Evolutionary conservation across 305 asterid genomes (phyloP), one percentile per base, ranked within the genome.

Genomic region (Fraxinus latifolia): DNA sequence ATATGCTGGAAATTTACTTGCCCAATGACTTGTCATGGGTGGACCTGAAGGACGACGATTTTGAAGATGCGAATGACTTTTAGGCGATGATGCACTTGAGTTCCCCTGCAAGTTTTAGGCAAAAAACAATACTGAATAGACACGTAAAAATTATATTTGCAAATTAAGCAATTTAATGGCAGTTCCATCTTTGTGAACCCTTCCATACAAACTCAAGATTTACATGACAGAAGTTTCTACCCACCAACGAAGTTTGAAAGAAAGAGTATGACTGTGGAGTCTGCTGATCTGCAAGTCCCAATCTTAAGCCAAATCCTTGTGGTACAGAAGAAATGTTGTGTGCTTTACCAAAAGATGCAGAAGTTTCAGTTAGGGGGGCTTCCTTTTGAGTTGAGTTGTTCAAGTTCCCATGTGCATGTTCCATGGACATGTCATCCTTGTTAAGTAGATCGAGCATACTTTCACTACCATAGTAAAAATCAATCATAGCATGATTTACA

Each of bases 231-330:
- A 77, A 34, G 23, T 77, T 83, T 72, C 53, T 37, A 84, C 92
- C 86, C 82, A 93, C 92, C 91, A 81, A 80, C 36, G 78, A 86
- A 36, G 90, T 84, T 72, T 87, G 87, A 71, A 79, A 79, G 82
- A 84, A 83, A 47, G 88, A 76, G 91, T 84, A 75, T 0, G 91
- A 84, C 27, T 84, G 87, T 79, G 87, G 87, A 47, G 83, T 83
- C 83, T 80, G 77, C 72, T 88, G 81, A 80, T 84, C 85, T 19
- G 87, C 85, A 77, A 87, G 84, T 79, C 87, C 89, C 83, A 70
- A 74, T 76, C 87, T 81, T 77, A 82, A 85, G 72, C 86, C 86
- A 60, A 80, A 86, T 76, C 87, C 91, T 81, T 73, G 89, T 5
- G 89, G 82, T 34, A 75, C 62, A 58, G 89, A 83, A 84, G 82